Base-by-base conservation (phyloP, 208 protist genomes). In the Leishmania mexicana region DNA sequence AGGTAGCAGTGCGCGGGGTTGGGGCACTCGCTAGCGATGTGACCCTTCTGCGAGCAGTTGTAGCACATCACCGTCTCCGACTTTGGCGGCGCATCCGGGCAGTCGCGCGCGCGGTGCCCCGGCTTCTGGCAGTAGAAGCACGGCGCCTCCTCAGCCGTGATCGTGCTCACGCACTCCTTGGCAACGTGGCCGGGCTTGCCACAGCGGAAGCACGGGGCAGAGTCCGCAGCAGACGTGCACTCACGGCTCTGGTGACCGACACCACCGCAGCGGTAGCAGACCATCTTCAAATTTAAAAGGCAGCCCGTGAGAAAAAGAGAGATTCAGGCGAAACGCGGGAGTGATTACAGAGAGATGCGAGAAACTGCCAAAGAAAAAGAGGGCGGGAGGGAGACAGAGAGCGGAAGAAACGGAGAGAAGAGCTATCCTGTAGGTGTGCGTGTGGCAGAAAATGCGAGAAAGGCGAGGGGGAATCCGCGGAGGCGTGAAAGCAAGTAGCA, bases 91-190 rank as follows among this genome's bases (percentile, higher is more conserved):
- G 91, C 88, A 74, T 96, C 85, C 42, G 95, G 91, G 89, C 96
- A 98, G 60, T 96, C 93, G 81, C 94, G 87, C 64, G 93, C 90
- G 53, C 94, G 85, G 89, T 98, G 96, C 72, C 96, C 96, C 21
- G 89, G 78, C 88, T 91, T 91, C 80, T 91, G 90, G 87, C 96
- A 98, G 86, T 93, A 96, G 89, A 93, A 98, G 83, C 96, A 98
- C 65, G 93, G 93, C 28, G 93, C 91, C 64, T 96, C 83, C 76
- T 86, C 88, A 24, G 83, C 89, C 65, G 86, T 84, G 38, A 94
- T 80, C 70, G 79, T 86, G 84, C 90, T 95, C 53, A 90, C 51
- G 91, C 94, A 97, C 76, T 95, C 88, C 81, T 90, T 90, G 64
- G 88, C 88, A 65, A 96, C 88, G 90, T 97, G 94, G 58, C 93